Base-by-base conservation (phyloP, 495 filamentous ascomycete genomes). In the Achaetomiella virescens region DNA sequence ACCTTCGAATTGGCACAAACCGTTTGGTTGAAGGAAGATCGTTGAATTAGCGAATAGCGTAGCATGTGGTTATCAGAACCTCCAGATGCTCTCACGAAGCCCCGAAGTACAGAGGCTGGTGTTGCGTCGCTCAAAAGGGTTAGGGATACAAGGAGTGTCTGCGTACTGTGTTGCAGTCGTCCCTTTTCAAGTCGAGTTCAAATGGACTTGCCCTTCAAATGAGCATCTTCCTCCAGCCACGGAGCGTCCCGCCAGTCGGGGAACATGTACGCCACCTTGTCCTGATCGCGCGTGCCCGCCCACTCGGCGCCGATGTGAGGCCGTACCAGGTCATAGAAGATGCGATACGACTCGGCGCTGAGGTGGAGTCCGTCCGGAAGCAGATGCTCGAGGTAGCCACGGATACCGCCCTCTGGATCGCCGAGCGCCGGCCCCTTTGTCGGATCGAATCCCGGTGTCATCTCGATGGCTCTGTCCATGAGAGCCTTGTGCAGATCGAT, bases 401-500 rank as follows among this genome's bases (percentile, higher is more conserved):
- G 67, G 51, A 69, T 62, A n/a, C 71, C 67, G 54, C 67, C 63
- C 49, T 67, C 68, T 12, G 71, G 68, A 54, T 76, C 71, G 10
- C 77, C 76, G 22, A 72, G 64, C 48, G 60, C 61, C 21, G 67
- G 63, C 2, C 76, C 71, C 51, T 62, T 68, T 9, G 27, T 9
- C 49, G 68, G 60, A 45, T 77, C 65, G 41, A 67, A 70, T 17
- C 65, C 67, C n/a, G 72, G 68, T 25, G 72, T 72, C 61, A 67
- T 66, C 21, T 57, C 62, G 35, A 71, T 67, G 24, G 83, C 80
- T 35, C 72, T 67, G 17, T 81, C 66, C 81, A 93, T 86, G 52
- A 95, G 78, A 0, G 83, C 80, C 38, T 77, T 78, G 81, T 86
- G 91, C 0, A 95, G 73, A 68, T 96, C 87, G 17, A 89, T 75